These are phyloP conservation scores for Ophiocordyceps camponoti-saundersi DNA, from an alignment of 2,329 filamentous ascomycete species.

Conservation along the genomic window DNA sequence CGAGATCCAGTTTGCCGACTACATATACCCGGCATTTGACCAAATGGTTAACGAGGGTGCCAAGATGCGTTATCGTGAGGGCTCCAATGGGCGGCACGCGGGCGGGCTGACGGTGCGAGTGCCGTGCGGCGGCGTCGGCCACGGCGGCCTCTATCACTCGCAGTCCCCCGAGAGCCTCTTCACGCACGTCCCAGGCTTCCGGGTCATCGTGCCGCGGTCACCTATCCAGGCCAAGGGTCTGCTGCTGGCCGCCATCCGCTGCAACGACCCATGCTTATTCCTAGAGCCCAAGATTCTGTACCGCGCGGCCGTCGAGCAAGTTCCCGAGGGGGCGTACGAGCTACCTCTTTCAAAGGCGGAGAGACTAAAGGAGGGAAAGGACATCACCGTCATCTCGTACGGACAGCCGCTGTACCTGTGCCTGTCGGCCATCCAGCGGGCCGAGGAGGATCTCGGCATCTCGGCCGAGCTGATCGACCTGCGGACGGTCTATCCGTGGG, in stretches of 20 bases:
- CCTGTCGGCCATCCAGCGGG: slow-evolving; percentile 55
- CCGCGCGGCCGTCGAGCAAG: slow-evolving; percentile 79
- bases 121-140: slow-evolving; percentile 79
- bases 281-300: slow-evolving; percentile 93
- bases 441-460: slow-evolving; percentile 57
- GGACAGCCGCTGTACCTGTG: slow-evolving; percentile 82
- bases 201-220: slow-evolving; percentile 73
- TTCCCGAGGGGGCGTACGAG: slow-evolving; percentile 65
- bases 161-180: slow-evolving; percentile 83
- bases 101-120: slow-evolving; percentile 78
- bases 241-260: slow-evolving; percentile 56
- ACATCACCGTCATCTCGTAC: slow-evolving; percentile 75
- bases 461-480: slow-evolving; percentile 76
- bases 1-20: slow-evolving; percentile 93
- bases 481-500: slow-evolving; percentile 83
- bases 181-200: slow-evolving; percentile 69
- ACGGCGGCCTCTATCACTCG: slow-evolving; percentile 75
- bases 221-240: slow-evolving; percentile 81
- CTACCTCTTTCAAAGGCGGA: slow-evolving; percentile 77
- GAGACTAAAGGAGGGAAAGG: slow-evolving; percentile 59
- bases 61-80: slow-evolving; percentile 69
- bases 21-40: slow-evolving; percentile 84
- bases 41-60: slow-evolving; percentile 89
- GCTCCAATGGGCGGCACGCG: slow-evolving; percentile 36
- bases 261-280: slow-evolving; percentile 79